These are phyloP conservation scores for Diplocarpon mali DNA, from an alignment of 2,329 filamentous ascomycete species.

Conservation along the genomic window DNA sequence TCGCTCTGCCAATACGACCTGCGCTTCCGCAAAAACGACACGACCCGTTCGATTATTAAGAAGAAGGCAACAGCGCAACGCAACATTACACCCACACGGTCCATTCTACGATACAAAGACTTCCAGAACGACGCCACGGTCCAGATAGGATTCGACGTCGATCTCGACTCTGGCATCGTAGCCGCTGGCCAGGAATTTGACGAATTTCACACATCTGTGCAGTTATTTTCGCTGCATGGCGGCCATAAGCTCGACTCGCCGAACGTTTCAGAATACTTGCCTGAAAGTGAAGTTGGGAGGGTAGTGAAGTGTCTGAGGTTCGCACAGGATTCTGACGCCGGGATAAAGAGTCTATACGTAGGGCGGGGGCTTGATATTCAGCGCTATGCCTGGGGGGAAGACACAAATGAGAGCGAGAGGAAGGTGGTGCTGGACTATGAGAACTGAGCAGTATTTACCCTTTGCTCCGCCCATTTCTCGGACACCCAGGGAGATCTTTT, in stretches of 20 bases:
- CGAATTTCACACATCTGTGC: slow-evolving; percentile 8
- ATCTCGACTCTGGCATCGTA: slow-evolving; percentile 36
- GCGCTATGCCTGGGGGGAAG: slow-evolving; percentile 4
- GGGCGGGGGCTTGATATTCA: background rate
- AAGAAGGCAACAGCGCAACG: background rate
- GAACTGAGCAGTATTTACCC: no score
- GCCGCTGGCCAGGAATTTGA: slow-evolving; percentile 37
- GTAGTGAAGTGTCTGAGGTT: slow-evolving; percentile 15
- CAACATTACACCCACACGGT: slow-evolving; percentile 15
- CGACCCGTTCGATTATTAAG: background rate
- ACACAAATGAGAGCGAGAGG: background rate
- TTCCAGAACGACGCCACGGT: slow-evolving; percentile 40
- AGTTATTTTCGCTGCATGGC: slow-evolving; percentile 21
- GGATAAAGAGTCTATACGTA: slow-evolving; percentile 18
- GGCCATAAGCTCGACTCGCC: slow-evolving; percentile 11
- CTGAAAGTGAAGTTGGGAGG: no score
- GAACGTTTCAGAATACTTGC: background rate
- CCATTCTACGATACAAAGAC: slow-evolving; percentile 37
- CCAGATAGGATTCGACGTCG: slow-evolving; percentile 41
- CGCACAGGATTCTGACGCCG: slow-evolving; percentile 11
- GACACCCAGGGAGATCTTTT: no score
- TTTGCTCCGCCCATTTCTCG: no score
- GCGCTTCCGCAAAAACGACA: slow-evolving; percentile 30
- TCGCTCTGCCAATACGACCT: slow-evolving; percentile 39
- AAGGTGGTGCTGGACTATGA: background rate